Evolutionary conservation across 345 rosid species (phyloP).

Genomic region (Rhodamnia argentea): DNA sequence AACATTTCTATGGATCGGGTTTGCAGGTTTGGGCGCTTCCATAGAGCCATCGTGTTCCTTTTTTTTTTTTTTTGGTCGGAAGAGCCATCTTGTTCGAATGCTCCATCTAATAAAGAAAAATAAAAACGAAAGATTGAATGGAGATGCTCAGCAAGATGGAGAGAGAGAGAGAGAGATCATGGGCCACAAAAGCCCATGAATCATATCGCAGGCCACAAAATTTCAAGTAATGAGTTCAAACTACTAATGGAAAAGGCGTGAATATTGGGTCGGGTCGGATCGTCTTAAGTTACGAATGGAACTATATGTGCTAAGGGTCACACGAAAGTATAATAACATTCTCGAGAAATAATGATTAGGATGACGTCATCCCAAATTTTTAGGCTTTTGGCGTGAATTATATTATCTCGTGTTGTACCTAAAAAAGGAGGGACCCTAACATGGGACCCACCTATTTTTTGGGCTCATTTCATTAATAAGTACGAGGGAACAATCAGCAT

Average conservation of each 20-base stretch:
- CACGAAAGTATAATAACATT: background rate
- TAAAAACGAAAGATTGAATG: background rate
- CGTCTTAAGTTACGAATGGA: background rate
- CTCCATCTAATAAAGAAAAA: background rate
- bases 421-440: background rate
- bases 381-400: background rate
- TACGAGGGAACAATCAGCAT: background rate
- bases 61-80: too few species aligned
- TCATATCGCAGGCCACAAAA: background rate
- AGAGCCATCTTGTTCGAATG: background rate
- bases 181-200: background rate
- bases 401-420: background rate
- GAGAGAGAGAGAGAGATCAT: background rate
- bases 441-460: background rate
- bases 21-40: background rate
- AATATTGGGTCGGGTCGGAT: background rate
- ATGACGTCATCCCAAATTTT: background rate
- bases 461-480: background rate
- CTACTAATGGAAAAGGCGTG: background rate
- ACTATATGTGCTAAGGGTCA: background rate
- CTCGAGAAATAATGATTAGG: background rate
- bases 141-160: background rate
- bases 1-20: background rate
- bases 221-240: background rate
- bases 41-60: background rate